Percentiles rank a stretch among this genome's conserved stretches.
These are phyloP conservation scores for Ceratorhiza oryzae-sativae DNA, from an alignment of 1,284 basidiomycete genomes.

Conservation along the genomic window DNA sequence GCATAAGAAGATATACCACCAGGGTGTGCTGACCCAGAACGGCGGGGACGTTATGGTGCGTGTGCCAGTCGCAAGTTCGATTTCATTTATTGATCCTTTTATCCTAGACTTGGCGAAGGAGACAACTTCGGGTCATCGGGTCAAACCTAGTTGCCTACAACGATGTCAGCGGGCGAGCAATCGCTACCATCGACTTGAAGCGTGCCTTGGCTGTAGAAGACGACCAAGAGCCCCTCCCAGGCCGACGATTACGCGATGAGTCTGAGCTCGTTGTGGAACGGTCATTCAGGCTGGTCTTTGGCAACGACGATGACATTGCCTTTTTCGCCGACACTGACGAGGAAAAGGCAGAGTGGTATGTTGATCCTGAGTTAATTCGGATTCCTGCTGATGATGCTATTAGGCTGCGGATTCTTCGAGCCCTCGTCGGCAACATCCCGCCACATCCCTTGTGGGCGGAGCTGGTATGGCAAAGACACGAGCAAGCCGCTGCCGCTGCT, in stretches of 20 bases:
- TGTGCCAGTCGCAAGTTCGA: constrained; percentile 36
- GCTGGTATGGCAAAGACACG: constrained; percentile 78
- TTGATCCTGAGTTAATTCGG: constrained; percentile 41
- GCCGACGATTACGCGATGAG: constrained; percentile 59
- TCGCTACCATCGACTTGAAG: constrained; percentile 88
- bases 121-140: constrained; percentile 87
- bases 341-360: constrained; percentile 87
- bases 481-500: constrained; percentile 50
- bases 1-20: constrained; percentile 91
- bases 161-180: constrained; percentile 91
- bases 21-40: constrained; percentile 91
- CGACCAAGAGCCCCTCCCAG: constrained; percentile 60
- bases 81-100: not conserved
- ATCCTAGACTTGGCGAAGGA: constrained; percentile 81
- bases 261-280: constrained; percentile 81
- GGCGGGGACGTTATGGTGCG: constrained; percentile 93
- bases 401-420: constrained; percentile 83
- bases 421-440: constrained; percentile 85
- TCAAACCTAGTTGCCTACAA: constrained; percentile 89
- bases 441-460: constrained; percentile 91
- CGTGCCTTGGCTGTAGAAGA: constrained; percentile 83
- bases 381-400: constrained; percentile 17
- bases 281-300: constrained; percentile 87
- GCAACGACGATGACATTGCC: constrained; percentile 77
- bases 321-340: constrained; percentile 93